A percentile compares a stretch with the other conserved stretches of the same genome.
Evolutionary conservation across 108 stramenopile genomes (phyloP).

Genomic region (Skeletonema marinoi): DNA sequence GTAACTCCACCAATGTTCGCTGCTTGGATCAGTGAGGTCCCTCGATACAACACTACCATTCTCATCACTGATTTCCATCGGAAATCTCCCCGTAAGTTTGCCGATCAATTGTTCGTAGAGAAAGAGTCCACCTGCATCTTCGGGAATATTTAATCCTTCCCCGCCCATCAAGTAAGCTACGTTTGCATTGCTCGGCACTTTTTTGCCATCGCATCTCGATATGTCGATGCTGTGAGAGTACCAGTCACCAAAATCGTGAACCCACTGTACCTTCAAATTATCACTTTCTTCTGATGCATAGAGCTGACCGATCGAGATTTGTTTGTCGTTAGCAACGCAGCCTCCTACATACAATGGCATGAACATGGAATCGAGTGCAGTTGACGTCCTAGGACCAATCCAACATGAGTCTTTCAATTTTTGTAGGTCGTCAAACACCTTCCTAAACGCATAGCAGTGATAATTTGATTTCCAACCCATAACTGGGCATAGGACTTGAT

Average conservation of each 20-base stretch:
- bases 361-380: conserved; percentile 10
- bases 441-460: conserved; percentile 22
- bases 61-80: neutral
- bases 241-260: conserved; percentile 21
- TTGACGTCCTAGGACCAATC: conserved; percentile 15
- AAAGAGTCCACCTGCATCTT: conserved; percentile 13
- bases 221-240: conserved; percentile 3
- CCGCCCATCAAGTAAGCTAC: conserved; percentile 8
- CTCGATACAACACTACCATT: neutral
- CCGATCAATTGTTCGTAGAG: neutral
- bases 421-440: neutral
- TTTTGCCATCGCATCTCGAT: neutral
- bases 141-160: neutral
- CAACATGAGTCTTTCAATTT: conserved; percentile 7
- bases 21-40: neutral
- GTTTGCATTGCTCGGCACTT: neutral
- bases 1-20: conserved; percentile 11
- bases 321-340: conserved; percentile 22
- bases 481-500: conserved; percentile 17
- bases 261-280: conserved; percentile 4
- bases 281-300: neutral
- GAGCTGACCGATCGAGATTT: conserved; percentile 8
- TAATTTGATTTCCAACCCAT: conserved; percentile 15
- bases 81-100: neutral
- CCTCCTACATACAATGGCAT: conserved; percentile 10